Evolutionary conservation across 345 rosid species (phyloP), one percentile per base, ranked within the genome.

Genomic region (Salix viminalis): DNA sequence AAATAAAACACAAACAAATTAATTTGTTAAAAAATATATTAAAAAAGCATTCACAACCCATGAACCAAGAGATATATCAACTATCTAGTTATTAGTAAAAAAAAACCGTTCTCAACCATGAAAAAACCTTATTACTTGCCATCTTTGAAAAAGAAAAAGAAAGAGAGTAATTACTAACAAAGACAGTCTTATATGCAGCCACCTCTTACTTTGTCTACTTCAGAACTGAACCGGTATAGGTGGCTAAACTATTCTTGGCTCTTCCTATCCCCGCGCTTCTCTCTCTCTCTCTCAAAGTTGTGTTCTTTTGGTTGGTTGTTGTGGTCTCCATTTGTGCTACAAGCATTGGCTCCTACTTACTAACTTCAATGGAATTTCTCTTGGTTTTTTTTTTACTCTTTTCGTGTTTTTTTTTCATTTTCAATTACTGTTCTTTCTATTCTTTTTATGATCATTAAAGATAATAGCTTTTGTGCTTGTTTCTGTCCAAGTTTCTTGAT

Each of bases 191-290:
- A 82, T 82, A 84, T 81, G 81, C 88, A 75, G 88, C 93, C 80
- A 82, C 87, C 88, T 89, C 87, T 84, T 34, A 13, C 79, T 87
- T 90, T 86, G 93, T 91, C 92, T 73, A 85, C 85, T 88, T 85
- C 87, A 84, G 83, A 89, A 82, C 85, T 72, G 82, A 65, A 81
- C 74, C 73, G 52, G 79, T 65, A 52, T 83, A 75, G 86, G 86
- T 76, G 77, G 77, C 83, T 77, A 46, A 54, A 73, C 73, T 75
- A 71, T 44, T 79, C 79, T 73, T 42, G 52, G 76, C 80, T 44
- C 76, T 82, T 72, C 82, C 75, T 78, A 61, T 78, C 76, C 73
- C 75, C 32, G 67, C 78, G 12, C 37, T 44, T 26, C 37, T 26
- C 37, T 34, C 36, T 32, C 36, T 32, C 28, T 28, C 70, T 69